Conservation (phyloP, 2,329 filamentous ascomycete genomes). For the Ophiostoma australiae region DNA sequence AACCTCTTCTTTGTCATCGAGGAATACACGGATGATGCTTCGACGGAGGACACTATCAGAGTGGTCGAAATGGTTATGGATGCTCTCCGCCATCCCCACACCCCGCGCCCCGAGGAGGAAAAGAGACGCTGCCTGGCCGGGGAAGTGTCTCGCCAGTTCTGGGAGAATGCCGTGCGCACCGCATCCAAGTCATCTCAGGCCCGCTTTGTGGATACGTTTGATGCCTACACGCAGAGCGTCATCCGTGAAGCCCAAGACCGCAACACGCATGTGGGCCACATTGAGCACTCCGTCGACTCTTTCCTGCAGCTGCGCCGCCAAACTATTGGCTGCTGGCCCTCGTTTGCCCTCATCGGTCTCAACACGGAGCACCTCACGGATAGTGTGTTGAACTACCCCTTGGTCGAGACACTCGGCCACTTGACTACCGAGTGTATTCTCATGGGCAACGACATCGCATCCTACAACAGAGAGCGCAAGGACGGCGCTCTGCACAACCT, state of each 20-base stretch:
- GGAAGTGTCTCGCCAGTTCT: constrained; percentile 31
- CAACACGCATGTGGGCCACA: background rate
- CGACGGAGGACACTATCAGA: constrained; percentile 17
- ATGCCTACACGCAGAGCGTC: constrained; percentile 29
- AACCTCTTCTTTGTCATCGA: constrained; percentile 32
- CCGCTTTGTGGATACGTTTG: constrained; percentile 30
- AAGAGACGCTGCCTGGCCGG: constrained; percentile 28
- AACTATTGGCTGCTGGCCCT: constrained; percentile 31
- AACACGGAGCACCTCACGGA: constrained; percentile 26
- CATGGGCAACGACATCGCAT: constrained; percentile 33
- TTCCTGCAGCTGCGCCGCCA: constrained; percentile 30
- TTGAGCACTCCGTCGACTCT: background rate
- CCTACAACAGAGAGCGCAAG: constrained; percentile 33
- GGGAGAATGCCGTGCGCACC: constrained; percentile 27
- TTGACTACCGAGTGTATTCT: constrained; percentile 30
- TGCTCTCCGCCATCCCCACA: constrained; percentile 26
- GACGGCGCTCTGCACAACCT: constrained; percentile 33
- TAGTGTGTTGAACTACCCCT: constrained; percentile 27
- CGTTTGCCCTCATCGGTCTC: constrained; percentile 27
- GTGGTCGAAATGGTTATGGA: constrained; percentile 27
- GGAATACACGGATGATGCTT: constrained; percentile 28
- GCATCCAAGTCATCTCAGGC: constrained; percentile 27
- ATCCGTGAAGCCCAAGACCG: constrained; percentile 30
- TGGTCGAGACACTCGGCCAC: constrained; percentile 27
- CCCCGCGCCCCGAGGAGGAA: constrained; percentile 22